Evolutionary conservation across 2,329 filamentous ascomycete species (phyloP).

Genomic region (Fusarium clavum): DNA sequence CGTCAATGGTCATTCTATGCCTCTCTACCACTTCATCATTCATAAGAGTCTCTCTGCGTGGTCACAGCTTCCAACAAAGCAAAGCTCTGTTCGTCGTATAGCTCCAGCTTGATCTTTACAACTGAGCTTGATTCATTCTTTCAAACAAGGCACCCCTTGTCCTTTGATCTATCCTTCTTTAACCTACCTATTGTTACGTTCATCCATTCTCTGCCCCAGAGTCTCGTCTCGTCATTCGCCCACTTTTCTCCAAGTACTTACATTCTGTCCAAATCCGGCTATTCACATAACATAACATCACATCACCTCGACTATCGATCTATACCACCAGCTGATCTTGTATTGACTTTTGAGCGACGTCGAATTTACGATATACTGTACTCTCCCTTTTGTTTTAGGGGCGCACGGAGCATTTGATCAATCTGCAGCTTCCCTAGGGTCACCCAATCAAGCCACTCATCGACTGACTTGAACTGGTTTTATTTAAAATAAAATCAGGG

Average conservation of each 20-base stretch:
- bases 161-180: not conserved
- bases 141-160: slow-evolving; percentile 6
- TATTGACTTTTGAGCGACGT: slow-evolving; percentile 12
- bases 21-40: slow-evolving; percentile 33
- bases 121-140: not conserved
- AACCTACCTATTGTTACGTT: slow-evolving; percentile 7
- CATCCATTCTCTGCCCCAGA: slow-evolving; percentile 4
- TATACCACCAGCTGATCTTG: slow-evolving; percentile 19
- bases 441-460: slow-evolving; percentile 24
- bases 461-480: slow-evolving; percentile 1
- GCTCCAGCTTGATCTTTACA: slow-evolving; percentile 4
- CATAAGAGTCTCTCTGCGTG: slow-evolving; percentile 13
- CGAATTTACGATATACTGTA: slow-evolving; percentile 9
- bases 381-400: slow-evolving; percentile 2
- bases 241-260: slow-evolving; percentile 9
- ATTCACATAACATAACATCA: slow-evolving; percentile 5
- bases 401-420: slow-evolving; percentile 19
- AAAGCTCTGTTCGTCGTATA: slow-evolving; percentile 13
- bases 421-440: slow-evolving; percentile 8
- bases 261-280: slow-evolving; percentile 23
- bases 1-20: slow-evolving; percentile 34
- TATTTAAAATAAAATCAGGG: slow-evolving; percentile 16
- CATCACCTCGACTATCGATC: not conserved
- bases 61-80: slow-evolving; percentile 15
- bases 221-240: slow-evolving; percentile 2